A percentile compares a stretch with the other conserved stretches of the same genome.
phyloP scores from a whole-genome alignment of 1,284 basidiomycete genomes.

The Fistulina hepatica region DNA sequence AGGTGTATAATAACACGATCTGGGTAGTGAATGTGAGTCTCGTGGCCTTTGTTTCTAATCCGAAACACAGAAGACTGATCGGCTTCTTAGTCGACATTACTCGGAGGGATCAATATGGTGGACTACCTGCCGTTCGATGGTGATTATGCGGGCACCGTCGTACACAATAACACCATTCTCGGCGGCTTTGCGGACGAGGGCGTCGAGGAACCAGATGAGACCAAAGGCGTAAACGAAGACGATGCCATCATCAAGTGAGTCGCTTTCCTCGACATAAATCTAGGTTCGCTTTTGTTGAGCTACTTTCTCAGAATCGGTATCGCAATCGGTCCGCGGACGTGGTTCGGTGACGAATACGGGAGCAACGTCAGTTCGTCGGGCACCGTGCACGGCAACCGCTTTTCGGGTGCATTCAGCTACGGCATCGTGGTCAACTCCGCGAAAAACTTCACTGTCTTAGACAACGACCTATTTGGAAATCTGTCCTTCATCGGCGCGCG shows the following conservation, averaged over 20 bases:
- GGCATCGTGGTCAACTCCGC: slow-evolving; percentile 58
- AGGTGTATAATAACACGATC: slow-evolving; percentile 60
- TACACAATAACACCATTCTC: slow-evolving; percentile 59
- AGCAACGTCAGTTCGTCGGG: slow-evolving; percentile 52
- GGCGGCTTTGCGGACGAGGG: slow-evolving; percentile 54
- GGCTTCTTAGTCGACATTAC: slow-evolving; percentile 43
- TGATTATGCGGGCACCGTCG: slow-evolving; percentile 56
- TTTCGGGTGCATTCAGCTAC: slow-evolving; percentile 66
- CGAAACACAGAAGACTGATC: slow-evolving; percentile 1
- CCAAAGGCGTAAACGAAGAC: slow-evolving; percentile 45
- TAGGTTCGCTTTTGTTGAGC: slow-evolving; percentile 12
- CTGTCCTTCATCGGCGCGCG: slow-evolving; percentile 66
- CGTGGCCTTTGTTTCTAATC: slow-evolving; percentile 1
- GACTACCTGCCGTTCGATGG: slow-evolving; percentile 69
- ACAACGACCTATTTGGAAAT: slow-evolving; percentile 59
- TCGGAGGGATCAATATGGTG: slow-evolving; percentile 78
- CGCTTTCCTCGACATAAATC: slow-evolving; percentile 1
- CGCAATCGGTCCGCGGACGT: slow-evolving; percentile 66
- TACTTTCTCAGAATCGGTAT: slow-evolving; percentile 46
- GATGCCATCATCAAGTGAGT: slow-evolving; percentile 59
- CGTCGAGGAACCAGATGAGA: slow-evolving; percentile 26
- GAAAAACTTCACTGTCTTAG: slow-evolving; percentile 52
- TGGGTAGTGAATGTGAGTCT: slow-evolving; percentile 50
- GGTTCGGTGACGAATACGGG: slow-evolving; percentile 59
- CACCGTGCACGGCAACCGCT: slow-evolving; percentile 50